Evolutionary conservation across 352 stramenopile species (phyloP), one percentile per base, ranked within the genome.

Genomic region (Pythium sukuiense): DNA sequence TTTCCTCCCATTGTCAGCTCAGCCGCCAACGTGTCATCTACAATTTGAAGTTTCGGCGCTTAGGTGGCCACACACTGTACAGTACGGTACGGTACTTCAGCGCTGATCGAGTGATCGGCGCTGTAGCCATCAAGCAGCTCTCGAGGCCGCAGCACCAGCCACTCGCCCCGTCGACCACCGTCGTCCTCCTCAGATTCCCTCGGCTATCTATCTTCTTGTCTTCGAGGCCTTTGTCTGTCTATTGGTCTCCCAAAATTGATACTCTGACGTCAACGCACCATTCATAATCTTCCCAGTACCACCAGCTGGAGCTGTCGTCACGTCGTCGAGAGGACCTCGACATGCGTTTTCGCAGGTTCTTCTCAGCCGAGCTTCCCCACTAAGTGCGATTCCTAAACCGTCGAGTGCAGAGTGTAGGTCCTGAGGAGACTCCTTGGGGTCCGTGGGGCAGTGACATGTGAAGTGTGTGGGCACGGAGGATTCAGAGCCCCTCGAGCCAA

Each of bases 381-480:
- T 67, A 71, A 71, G 65, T 71, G 30, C 65, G 65, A 71, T 65
- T 62, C 45, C 45, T 52, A 52, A 52, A 52, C 45, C 16, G 50
- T 18, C 11, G 27, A 33, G 41, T 5, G 59, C n/a, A 60, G 54
- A 60, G 54, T 58, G 59, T 41, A 20, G 45, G 45, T 52, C 45
- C 20, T 55, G n/a, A 26, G 52, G 43, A 50, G 43, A 27, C 43
- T 58, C 8, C 46, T 27, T 37, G 35, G 24, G 41, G 56, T 54
- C 57, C 27, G 39, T 37, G n/a, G 16, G 61, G 39, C 59, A 63
- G 65, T 67, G 65, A 67, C 65, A 72, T 72, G 65, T 64, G 64
- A 57, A 26, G 27, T 62, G 41, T 57, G 53, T 68, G 62, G 56
- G 45, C 55, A 63, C 58, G 61, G n/a, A 30, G 46, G 33, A 33